A percentile compares a stretch with the other conserved stretches of the same genome.
These are phyloP conservation scores for Pulveroboletus frians DNA, from an alignment of 768 basidiomycete genomes.

Conservation along the genomic window DNA sequence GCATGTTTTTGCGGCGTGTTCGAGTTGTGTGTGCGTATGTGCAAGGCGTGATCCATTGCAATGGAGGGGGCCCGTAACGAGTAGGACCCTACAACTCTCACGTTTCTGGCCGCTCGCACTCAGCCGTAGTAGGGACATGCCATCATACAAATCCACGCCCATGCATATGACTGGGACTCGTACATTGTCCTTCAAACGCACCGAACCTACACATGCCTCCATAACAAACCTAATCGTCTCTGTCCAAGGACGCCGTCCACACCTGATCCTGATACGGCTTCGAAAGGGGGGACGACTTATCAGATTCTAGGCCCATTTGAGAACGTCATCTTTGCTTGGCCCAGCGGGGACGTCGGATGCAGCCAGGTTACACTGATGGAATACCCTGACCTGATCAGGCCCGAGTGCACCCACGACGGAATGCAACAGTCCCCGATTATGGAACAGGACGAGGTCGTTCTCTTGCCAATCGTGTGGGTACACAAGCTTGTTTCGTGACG, in stretches of 20 bases:
- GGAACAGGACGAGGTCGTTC: conserved; percentile 62
- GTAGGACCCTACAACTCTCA: too few species aligned
- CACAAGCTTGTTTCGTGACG: conserved; percentile 41
- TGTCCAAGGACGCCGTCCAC: conserved; percentile 4
- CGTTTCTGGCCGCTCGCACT: too few species aligned
- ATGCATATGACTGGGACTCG: too few species aligned
- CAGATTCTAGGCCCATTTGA: conserved; percentile 35
- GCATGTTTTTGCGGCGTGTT: too few species aligned
- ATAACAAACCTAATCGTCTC: not conserved
- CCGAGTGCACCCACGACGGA: conserved; percentile 62
- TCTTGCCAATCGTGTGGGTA: conserved; percentile 87
- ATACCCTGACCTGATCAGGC: conserved; percentile 43
- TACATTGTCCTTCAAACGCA: not conserved
- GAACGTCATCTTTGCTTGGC: conserved; percentile 42
- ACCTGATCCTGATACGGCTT: conserved; percentile 1
- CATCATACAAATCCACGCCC: conserved; percentile 11
- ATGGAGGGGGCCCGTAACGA: too few species aligned
- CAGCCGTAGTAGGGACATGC: not conserved
- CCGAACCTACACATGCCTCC: conserved; percentile 1
- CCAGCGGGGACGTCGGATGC: conserved; percentile 46
- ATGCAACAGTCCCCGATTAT: conserved; percentile 67
- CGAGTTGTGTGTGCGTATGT: not conserved
- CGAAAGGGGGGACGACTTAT: not conserved
- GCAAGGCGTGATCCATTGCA: not conserved
- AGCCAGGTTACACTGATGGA: conserved; percentile 58